Conservation (phyloP, 129 eudicot genomes). For the Helianthus tuberosus region DNA sequence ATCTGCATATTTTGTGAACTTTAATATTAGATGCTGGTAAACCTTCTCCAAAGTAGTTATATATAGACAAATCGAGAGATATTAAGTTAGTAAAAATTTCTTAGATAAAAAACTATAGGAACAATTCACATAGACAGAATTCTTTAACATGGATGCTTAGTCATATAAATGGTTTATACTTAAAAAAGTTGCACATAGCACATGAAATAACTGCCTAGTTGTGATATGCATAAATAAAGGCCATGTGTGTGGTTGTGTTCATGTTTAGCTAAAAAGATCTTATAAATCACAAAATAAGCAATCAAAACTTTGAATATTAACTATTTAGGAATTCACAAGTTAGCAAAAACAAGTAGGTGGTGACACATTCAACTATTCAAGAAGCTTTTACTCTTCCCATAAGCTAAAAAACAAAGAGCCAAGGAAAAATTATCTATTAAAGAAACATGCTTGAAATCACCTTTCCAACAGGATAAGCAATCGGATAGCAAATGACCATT, state of each 20-base stretch:
- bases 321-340: neutral
- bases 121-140: neutral
- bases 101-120: neutral
- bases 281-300: neutral
- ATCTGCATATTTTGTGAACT: slow-evolving; percentile 49
- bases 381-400: neutral
- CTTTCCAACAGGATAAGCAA: slow-evolving; percentile 96
- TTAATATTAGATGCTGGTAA: slow-evolving; percentile 9
- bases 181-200: neutral
- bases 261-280: slow-evolving; percentile 16
- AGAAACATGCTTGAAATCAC: slow-evolving; percentile 41
- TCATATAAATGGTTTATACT: neutral
- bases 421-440: neutral
- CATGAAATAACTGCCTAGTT: slow-evolving; percentile 18
- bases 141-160: neutral
- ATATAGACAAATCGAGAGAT: neutral
- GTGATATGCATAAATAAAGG: neutral
- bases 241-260: neutral
- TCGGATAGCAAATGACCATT: slow-evolving; percentile 89
- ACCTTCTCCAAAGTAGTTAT: neutral
- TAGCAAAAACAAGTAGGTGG: neutral
- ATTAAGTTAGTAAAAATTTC: too few species aligned
- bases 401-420: neutral
- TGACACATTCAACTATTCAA: too few species aligned
- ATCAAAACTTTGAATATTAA: slow-evolving; percentile 5